Percentiles rank a stretch among this genome's conserved stretches.
phyloP scores from a whole-genome alignment of 1,139 yeast species.

The Lodderomyces theae region DNA sequence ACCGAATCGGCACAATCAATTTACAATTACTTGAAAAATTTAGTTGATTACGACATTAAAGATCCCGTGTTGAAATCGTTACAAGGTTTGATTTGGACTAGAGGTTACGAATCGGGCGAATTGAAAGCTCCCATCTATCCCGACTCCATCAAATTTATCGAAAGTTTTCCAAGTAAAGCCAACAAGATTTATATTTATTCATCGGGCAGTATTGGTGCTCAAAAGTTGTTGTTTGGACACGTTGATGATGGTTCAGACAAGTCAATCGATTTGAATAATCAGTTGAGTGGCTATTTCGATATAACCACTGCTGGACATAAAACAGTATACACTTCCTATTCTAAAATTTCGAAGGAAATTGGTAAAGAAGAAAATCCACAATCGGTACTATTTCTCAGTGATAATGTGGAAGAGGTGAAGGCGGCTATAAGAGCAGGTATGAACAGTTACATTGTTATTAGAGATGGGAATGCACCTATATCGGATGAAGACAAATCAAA shows the following conservation, averaged over 20 bases:
- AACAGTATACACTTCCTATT: slow-evolving; percentile 55
- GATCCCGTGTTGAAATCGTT: slow-evolving; percentile 73
- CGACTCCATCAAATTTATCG: slow-evolving; percentile 67
- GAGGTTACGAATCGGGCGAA: slow-evolving; percentile 73
- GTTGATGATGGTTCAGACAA: slow-evolving; percentile 38
- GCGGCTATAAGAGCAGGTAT: slow-evolving; percentile 76
- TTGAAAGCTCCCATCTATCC: slow-evolving; percentile 72
- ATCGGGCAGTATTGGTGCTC: slow-evolving; percentile 89
- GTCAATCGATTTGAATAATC: slow-evolving; percentile 49
- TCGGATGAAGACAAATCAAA: slow-evolving; percentile 25
- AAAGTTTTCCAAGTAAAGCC: slow-evolving; percentile 24
- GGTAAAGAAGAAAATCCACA: slow-evolving; percentile 22
- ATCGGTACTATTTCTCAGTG: slow-evolving; percentile 68
- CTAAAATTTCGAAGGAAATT: slow-evolving; percentile 51
- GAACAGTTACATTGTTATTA: slow-evolving; percentile 53
- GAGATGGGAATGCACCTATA: slow-evolving; percentile 74
- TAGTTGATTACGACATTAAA: slow-evolving; percentile 70
- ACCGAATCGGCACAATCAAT: slow-evolving; percentile 26
- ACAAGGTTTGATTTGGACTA: slow-evolving; percentile 82
- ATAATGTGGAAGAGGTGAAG: slow-evolving; percentile 61
- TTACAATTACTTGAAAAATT: slow-evolving; percentile 44
- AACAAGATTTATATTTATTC: slow-evolving; percentile 68
- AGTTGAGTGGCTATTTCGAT: slow-evolving; percentile 72
- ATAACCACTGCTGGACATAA: slow-evolving; percentile 83
- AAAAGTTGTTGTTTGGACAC: slow-evolving; percentile 68